phyloP scores from a whole-genome alignment of 257 asterid genomes.

The Petunia secreta region DNA sequence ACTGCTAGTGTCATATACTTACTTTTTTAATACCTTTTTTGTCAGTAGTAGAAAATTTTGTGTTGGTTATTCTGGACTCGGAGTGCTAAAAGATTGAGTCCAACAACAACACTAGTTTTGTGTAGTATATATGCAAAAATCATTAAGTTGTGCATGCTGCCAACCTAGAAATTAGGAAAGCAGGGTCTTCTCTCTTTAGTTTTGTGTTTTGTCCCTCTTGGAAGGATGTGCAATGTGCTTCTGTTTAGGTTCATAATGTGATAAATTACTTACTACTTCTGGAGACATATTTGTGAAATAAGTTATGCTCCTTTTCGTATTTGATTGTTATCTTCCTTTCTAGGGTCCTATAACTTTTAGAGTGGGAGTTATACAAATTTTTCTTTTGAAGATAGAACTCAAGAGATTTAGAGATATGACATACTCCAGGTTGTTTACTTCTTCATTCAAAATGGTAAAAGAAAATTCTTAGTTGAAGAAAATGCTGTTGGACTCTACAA shows the following conservation, averaged over 20 bases:
- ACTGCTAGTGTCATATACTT: background rate
- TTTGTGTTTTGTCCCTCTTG: background rate
- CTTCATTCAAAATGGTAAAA: background rate
- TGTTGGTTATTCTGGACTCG: background rate
- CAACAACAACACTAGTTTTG: background rate
- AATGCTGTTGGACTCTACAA: background rate
- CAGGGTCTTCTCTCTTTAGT: background rate
- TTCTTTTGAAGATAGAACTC: background rate
- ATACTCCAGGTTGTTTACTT: constrained; percentile 9
- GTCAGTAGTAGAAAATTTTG: background rate
- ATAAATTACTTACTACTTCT: background rate
- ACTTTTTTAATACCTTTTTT: background rate
- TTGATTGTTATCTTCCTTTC: constrained; percentile 10
- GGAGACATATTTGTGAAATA: background rate
- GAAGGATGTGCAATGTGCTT: constrained; percentile 18
- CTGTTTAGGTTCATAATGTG: background rate
- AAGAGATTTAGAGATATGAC: background rate
- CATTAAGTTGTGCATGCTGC: background rate
- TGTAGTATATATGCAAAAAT: background rate
- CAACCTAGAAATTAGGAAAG: background rate
- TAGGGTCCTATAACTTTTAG: background rate
- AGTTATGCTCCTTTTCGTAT: constrained; percentile 3
- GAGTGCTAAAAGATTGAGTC: background rate
- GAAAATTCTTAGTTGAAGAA: background rate
- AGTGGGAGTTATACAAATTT: background rate